Percentiles rank a stretch among this genome's conserved stretches.
These are phyloP conservation scores for Prillingera fragicola DNA, from an alignment of 1,284 basidiomycete species.

Conservation along the genomic window DNA sequence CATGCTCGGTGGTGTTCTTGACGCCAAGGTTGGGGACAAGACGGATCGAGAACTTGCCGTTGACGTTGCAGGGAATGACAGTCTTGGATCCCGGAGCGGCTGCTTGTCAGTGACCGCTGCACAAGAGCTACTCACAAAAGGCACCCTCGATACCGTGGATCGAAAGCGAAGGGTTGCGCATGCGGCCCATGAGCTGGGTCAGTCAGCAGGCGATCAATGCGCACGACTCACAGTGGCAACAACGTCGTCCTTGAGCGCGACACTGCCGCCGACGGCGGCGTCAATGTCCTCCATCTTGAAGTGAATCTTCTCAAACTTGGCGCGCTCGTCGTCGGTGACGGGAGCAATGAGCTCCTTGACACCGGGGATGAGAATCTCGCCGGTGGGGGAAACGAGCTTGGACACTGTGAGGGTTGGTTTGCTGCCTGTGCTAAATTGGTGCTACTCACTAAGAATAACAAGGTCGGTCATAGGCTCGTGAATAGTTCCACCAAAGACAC, in stretches of 20 bases:
- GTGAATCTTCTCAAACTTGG: slow-evolving; percentile 67
- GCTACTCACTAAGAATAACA: slow-evolving; percentile 49
- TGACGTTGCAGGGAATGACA: slow-evolving; percentile 85
- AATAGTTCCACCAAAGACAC: slow-evolving; percentile 77
- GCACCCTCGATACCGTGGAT: slow-evolving; percentile 97
- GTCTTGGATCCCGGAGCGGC: slow-evolving; percentile 78
- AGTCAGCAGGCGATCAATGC: background rate
- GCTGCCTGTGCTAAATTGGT: no score
- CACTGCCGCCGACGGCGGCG: slow-evolving; percentile 67
- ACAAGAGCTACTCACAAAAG: slow-evolving; percentile 57
- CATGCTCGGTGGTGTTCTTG: slow-evolving; percentile 64
- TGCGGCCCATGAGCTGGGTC: slow-evolving; percentile 43
- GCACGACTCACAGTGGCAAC: slow-evolving; percentile 54
- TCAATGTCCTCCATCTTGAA: slow-evolving; percentile 69
- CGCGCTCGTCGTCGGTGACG: slow-evolving; percentile 70
- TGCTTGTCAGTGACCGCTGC: slow-evolving; percentile 11
- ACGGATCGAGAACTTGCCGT: slow-evolving; percentile 89
- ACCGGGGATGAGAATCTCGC: slow-evolving; percentile 84
- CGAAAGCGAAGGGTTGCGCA: slow-evolving; percentile 71
- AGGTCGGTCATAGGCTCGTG: slow-evolving; percentile 73
- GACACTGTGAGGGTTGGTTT: slow-evolving; percentile 46
- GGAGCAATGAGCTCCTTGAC: slow-evolving; percentile 80
- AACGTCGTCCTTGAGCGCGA: slow-evolving; percentile 75
- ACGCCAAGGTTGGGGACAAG: slow-evolving; percentile 76
- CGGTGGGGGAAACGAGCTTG: slow-evolving; percentile 75